Evolutionary conservation across 176 grass and related monocot species (phyloP), one percentile per base, ranked within the genome.

Genomic region (Oryza australiensis): DNA sequence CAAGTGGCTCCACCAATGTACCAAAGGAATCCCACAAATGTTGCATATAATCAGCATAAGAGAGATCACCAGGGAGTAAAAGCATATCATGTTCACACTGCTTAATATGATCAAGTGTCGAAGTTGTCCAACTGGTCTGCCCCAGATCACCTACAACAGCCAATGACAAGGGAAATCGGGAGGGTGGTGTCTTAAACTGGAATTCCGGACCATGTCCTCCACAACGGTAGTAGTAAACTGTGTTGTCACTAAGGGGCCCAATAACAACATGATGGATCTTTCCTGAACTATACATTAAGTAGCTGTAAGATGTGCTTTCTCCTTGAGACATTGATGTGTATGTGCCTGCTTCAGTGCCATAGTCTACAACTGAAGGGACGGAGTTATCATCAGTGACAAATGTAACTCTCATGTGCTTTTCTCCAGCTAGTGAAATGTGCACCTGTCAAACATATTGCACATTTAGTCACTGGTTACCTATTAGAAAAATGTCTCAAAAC

Each of bases 31-130:
- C 95, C 95, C 95, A 98, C 73, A 98, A 84, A 65, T 91, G 88
- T 80, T 95, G 92, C 87, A 93, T 94, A 85, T 91, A 98, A 88
- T 98, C 92, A 79, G 95, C 95, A 84, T 98, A 98, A 7, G 95
- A 89, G 22, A 98, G 85, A 82, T 98, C 95, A 4, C 95, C 95
- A 34, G 95, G 95, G 32, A 98, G 79, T 71, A 98, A 82, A 84
- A 94, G 92, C 76, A 95, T 86, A 71, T 98, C 95, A 84, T 98
- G 73, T 59, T 91, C 81, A 63, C 95, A 95, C 65, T 86, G 82
- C 48, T 85, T 87, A 15, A 98, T 90, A 66, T 98, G 95, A 67
- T 90, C 64, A 7, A 98, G 82, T 34, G 95, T 98, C 72, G 92
- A 91, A 7, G 73, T 72, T 5, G 95, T 91, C 95, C 95, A 98